These are phyloP conservation scores for Entomortierella chlamydospora DNA, from an alignment of 192 early-diverging fungal species.

Conservation along the genomic window DNA sequence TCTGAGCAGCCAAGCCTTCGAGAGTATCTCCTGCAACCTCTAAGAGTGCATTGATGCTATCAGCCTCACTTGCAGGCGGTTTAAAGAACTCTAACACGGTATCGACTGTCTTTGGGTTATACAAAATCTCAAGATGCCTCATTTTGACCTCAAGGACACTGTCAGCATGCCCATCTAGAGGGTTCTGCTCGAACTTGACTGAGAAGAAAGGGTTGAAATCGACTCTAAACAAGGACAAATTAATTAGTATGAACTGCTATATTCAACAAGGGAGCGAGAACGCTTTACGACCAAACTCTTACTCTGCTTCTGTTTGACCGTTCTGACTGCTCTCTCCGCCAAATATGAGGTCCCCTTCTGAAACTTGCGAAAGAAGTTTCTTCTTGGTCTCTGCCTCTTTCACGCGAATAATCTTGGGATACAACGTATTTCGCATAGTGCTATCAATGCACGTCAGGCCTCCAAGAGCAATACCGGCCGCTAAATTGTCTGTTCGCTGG, in stretches of 20 bases:
- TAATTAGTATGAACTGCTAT: not conserved
- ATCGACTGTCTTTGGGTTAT: slow-evolving; percentile 82
- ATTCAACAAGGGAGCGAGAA: not conserved
- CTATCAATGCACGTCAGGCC: slow-evolving; percentile 74
- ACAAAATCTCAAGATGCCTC: slow-evolving; percentile 90
- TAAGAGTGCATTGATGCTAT: slow-evolving; percentile 75
- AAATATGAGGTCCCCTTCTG: slow-evolving; percentile 52
- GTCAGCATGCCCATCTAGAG: slow-evolving; percentile 90
- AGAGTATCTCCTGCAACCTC: slow-evolving; percentile 87
- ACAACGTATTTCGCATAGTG: slow-evolving; percentile 64
- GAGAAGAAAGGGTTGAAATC: slow-evolving; percentile 74
- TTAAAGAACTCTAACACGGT: slow-evolving; percentile 86
- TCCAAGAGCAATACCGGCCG: slow-evolving; percentile 67
- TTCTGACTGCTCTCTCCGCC: slow-evolving; percentile 38
- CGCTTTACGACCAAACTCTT: not conserved
- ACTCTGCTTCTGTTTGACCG: slow-evolving; percentile 9
- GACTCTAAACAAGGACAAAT: not conserved
- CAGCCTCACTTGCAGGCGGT: slow-evolving; percentile 78
- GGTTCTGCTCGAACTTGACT: slow-evolving; percentile 85
- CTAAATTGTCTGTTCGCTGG: slow-evolving; percentile 66
- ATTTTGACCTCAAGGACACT: slow-evolving; percentile 86
- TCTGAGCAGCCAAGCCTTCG: slow-evolving; percentile 89
- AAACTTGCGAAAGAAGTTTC: slow-evolving; percentile 47
- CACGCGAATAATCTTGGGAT: slow-evolving; percentile 66
- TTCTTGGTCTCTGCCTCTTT: slow-evolving; percentile 61